Base-by-base conservation (phyloP, 1,139 yeast species). In the Diutina scorzettiae region DNA sequence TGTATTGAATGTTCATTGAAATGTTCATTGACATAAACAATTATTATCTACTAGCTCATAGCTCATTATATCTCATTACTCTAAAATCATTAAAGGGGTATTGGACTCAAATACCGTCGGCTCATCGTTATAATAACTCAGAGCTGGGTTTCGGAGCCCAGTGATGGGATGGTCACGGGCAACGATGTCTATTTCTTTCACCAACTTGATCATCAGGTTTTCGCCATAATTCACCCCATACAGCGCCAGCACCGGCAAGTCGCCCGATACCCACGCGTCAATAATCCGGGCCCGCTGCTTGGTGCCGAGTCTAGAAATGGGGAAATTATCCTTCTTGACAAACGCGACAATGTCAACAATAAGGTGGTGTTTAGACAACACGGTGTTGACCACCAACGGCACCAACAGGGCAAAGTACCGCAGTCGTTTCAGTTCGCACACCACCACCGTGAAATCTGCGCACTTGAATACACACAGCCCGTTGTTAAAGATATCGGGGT, bases 291-390 rank as follows among this genome's bases (percentile, higher is more conserved):
- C 81, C 42, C 97, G 69, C 60, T 86, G 95, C 55, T 77, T 80
- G 44, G 78, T 78, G 14, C 89, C 87, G 43, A 81, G 62, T 49
- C 86, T 64, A 23, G 91, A 83, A 39, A 72, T 66, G 1, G 87
- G 89, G 49, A 81, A 74, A 39, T 69, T 76, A 0, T 78, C 81
- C 42, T 67, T 68, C 44, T 73, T 76, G 43, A 84, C 77, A 58
- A 89, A 91, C 0, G 89, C 84, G 42, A 93, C 83, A 40, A 87
- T 73, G 58, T 91, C 96, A 37, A 87, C 68, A n/a, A 86, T 74
- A 45, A 91, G 63, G 51, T 87, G 95, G 56, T 89, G 96, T 50
- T 76, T 81, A 48, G 85, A 80, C 50, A 91, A 64, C 1, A 89
- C 77, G 4, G 81, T 78, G 49, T 86, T 81, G 40, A 84, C 86